These are phyloP conservation scores for Clonostachys rhizophaga DNA, from an alignment of 2,329 filamentous ascomycete species.

Conservation along the genomic window DNA sequence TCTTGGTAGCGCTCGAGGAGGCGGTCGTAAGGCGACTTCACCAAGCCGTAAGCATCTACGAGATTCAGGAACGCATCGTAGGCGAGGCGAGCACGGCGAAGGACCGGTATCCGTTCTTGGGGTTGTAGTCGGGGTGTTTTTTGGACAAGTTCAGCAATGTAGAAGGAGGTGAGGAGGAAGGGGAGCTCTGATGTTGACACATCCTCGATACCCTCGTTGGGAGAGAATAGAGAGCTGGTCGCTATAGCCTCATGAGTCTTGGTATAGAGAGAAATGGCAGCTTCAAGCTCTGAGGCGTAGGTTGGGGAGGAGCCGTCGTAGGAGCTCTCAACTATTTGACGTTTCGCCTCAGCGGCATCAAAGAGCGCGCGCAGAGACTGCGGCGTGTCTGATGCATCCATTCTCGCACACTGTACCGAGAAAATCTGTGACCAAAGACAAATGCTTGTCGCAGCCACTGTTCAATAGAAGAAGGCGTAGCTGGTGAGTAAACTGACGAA, in stretches of 20 bases:
- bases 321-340: slow-evolving; percentile 56
- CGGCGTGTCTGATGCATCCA: slow-evolving; percentile 23
- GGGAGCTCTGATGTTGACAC: slow-evolving; percentile 79
- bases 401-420: too few species aligned
- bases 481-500: too few species aligned
- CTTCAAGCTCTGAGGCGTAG: slow-evolving; percentile 64
- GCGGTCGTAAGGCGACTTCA: slow-evolving; percentile 57
- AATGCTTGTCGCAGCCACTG: too few species aligned
- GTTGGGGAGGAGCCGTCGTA: slow-evolving; percentile 59
- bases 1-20: slow-evolving; percentile 72
- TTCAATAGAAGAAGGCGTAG: too few species aligned
- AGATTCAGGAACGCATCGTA: slow-evolving; percentile 78
- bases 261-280: slow-evolving; percentile 67
- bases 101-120: slow-evolving; percentile 53
- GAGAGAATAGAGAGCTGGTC: slow-evolving; percentile 77
- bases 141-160: slow-evolving; percentile 75
- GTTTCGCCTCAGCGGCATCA: slow-evolving; percentile 43
- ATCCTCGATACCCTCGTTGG: slow-evolving; percentile 87
- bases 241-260: slow-evolving; percentile 66
- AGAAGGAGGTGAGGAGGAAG: slow-evolving; percentile 75
- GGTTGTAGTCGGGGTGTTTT: slow-evolving; percentile 51
- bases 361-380: slow-evolving; percentile 46
- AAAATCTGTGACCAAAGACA: too few species aligned
- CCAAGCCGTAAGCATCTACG: slow-evolving; percentile 73
- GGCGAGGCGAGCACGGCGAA: slow-evolving; percentile 60